Evolutionary conservation across 805 yeast species (phyloP).

Genomic region (Spathaspora passalidarum): DNA sequence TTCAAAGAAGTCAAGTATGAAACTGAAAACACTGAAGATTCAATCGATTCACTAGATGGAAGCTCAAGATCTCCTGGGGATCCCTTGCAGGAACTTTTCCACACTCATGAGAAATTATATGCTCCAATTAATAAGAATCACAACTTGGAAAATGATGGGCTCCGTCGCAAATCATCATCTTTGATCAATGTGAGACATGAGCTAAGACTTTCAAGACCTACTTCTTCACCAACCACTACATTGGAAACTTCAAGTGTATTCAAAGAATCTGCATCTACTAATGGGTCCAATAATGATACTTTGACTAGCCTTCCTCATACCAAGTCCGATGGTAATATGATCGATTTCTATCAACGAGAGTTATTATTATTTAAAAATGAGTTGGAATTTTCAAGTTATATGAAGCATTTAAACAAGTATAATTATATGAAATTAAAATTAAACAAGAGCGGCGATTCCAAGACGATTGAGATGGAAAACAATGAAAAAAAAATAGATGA

Average conservation of each 20-base stretch:
- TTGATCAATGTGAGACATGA: slow-evolving; percentile 14
- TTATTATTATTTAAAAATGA: slow-evolving; percentile 56
- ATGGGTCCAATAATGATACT: slow-evolving; percentile 2
- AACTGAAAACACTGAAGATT: slow-evolving; percentile 3
- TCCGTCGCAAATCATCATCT: not conserved
- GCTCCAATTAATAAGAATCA: slow-evolving; percentile 4
- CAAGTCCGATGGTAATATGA: slow-evolving; percentile 15
- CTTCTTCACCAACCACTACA: slow-evolving; percentile 20
- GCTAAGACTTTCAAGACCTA: slow-evolving; percentile 9
- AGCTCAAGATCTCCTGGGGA: slow-evolving; percentile 7
- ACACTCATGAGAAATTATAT: slow-evolving; percentile 31
- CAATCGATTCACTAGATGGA: not conserved
- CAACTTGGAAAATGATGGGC: not conserved
- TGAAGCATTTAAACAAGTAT: slow-evolving; percentile 45
- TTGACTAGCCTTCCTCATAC: not conserved
- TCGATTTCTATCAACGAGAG: slow-evolving; percentile 57
- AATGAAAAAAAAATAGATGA: slow-evolving; percentile 6
- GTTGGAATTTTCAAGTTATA: slow-evolving; percentile 54
- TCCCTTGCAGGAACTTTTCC: slow-evolving; percentile 22
- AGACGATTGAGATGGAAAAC: not conserved
- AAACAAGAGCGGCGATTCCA: not conserved
- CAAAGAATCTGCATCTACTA: slow-evolving; percentile 6
- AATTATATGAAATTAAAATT: slow-evolving; percentile 17
- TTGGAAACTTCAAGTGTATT: slow-evolving; percentile 20
- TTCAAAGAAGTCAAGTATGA: slow-evolving; percentile 25